Percentiles rank a stretch among this genome's conserved stretches.
These are phyloP conservation scores for Tuber melanosporum DNA, from an alignment of 495 filamentous ascomycete species.

Conservation along the genomic window DNA sequence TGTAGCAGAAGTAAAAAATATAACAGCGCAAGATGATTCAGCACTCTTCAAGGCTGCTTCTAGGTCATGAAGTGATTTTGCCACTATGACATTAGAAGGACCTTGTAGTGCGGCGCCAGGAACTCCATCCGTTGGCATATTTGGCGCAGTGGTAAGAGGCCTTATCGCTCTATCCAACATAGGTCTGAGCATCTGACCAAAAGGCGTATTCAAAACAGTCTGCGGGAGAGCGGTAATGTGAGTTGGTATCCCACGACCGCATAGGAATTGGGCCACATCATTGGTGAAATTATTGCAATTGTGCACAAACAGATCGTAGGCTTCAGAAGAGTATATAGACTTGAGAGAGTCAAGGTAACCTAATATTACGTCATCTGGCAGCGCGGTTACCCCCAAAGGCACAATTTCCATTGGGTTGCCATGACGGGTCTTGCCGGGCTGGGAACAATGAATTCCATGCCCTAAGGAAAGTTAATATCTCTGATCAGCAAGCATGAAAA, in stretches of 20 bases:
- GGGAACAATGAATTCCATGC: slow-evolving; percentile 70
- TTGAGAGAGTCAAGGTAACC: slow-evolving; percentile 84
- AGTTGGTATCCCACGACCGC: slow-evolving; percentile 81
- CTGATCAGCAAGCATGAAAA: slow-evolving; percentile 49
- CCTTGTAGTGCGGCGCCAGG: slow-evolving; percentile 23
- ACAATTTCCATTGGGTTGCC: slow-evolving; percentile 74
- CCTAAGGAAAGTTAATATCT: slow-evolving; percentile 16
- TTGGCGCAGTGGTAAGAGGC: slow-evolving; percentile 36
- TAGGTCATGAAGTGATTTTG: slow-evolving; percentile 51
- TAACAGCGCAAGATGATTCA: slow-evolving; percentile 61
- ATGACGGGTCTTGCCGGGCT: slow-evolving; percentile 75
- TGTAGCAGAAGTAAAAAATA: slow-evolving; percentile 88
- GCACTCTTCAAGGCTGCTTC: slow-evolving; percentile 55
- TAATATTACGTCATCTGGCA: slow-evolving; percentile 75
- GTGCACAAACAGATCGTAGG: slow-evolving; percentile 55
- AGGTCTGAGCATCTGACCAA: slow-evolving; percentile 83
- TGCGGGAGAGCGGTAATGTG: slow-evolving; percentile 85
- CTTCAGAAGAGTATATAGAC: slow-evolving; percentile 75
- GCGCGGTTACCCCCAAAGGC: slow-evolving; percentile 64
- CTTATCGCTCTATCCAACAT: slow-evolving; percentile 66
- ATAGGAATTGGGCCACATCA: slow-evolving; percentile 80
- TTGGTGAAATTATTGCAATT: slow-evolving; percentile 99
- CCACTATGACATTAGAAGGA: slow-evolving; percentile 29
- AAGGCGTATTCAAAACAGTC: slow-evolving; percentile 79
- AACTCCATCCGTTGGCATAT: neutral